Evolutionary conservation across 2,329 filamentous ascomycete species (phyloP), one percentile per base, ranked within the genome.

Genomic region (Huntiella bhutanensis): DNA sequence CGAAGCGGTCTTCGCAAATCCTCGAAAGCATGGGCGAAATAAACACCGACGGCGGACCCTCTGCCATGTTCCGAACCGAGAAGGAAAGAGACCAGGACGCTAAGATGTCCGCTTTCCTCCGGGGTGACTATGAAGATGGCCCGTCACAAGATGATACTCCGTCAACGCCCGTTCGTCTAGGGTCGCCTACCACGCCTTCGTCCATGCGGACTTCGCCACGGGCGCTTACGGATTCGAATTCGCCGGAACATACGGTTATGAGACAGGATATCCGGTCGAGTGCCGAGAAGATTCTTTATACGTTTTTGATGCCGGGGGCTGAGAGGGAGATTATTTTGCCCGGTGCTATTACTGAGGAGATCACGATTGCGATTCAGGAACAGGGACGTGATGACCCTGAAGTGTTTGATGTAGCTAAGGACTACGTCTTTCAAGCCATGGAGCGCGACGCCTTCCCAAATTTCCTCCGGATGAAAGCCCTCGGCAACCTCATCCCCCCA

Each of bases 371-470:
- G 11, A 92, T 98, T 52, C 91, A 98, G 63, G 81, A 88, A 54
- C 79, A 85, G 53, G 84, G 85, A 40, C 78, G 91, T 55, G 91
- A 96, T 56, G 91, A 98, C 58, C 91, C 91, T 0, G 91, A 98
- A 61, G 82, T 98, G 10, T 98, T 98, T 56, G 91, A 96, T 59
- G 78, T 84, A 15, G 91, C 91, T 46, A 98, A 98, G 67, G 91
- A 98, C 65, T 98, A 96, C 60, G 91, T 96, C 52, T 98, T 96
- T 62, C 92, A 98, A 64, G 92, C 92, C 33, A 98, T 98, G 91
- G 92, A 98, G 64, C 77, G 92, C 47, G 91, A 98, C 64, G 91
- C 92, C n/a, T 98, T 94, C 59, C 91, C 92, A 1, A 88, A 88
- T 1, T 98, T 98, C 63, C 70, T 98, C 49, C 75, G 88, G 58